Percentiles rank a stretch among this genome's conserved stretches.
phyloP scores from a whole-genome alignment of 169 alveolate species.

The Plasmodium blacklocki region DNA sequence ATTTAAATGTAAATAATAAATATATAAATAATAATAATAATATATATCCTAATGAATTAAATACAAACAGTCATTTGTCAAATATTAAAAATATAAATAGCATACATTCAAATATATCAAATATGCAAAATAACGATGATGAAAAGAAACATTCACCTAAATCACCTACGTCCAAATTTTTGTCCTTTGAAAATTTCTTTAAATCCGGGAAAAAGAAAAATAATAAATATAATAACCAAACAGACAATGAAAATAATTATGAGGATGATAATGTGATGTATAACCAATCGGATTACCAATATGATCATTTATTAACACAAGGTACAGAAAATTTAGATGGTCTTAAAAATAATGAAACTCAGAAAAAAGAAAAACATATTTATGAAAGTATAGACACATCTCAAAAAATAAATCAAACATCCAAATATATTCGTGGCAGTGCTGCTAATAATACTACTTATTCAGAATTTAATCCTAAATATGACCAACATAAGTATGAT shows the following conservation, averaged over 20 bases:
- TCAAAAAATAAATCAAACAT: too few relatives aligned
- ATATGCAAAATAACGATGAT: too few relatives aligned
- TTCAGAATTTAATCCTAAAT: background rate
- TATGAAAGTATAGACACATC: too few relatives aligned
- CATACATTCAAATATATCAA: background rate
- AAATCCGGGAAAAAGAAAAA: conserved; percentile 12
- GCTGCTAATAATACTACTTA: background rate
- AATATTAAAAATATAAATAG: too few relatives aligned
- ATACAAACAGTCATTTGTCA: too few relatives aligned
- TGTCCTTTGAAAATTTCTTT: conserved; percentile 66
- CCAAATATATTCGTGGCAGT: too few relatives aligned
- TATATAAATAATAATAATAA: background rate
- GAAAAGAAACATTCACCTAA: background rate
- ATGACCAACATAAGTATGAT: background rate
- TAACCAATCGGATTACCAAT: background rate
- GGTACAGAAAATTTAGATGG: background rate
- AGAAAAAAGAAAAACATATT: too few relatives aligned
- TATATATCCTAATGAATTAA: too few relatives aligned
- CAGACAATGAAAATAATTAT: background rate
- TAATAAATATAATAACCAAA: background rate
- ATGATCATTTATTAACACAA: background rate
- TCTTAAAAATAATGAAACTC: too few relatives aligned
- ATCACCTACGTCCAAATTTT: conserved; percentile 28
- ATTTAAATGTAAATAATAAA: background rate
- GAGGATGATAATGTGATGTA: background rate